These are phyloP conservation scores for Ophiocordyceps unilateralis DNA, from an alignment of 2,329 filamentous ascomycete genomes.

Conservation along the genomic window DNA sequence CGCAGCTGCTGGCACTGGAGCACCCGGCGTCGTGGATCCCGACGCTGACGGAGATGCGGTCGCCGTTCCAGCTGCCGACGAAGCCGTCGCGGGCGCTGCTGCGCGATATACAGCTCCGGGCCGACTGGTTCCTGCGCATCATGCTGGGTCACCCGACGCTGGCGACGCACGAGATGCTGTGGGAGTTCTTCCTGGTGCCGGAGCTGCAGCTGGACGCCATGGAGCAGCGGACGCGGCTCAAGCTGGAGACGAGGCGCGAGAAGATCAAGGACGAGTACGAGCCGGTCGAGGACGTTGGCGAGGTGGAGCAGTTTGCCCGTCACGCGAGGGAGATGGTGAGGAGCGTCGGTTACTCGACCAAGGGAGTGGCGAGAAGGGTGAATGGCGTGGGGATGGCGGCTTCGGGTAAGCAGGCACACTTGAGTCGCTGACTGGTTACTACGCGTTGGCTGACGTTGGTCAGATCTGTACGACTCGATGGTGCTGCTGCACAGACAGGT, in stretches of 20 bases:
- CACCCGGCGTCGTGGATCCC: slow-evolving; percentile 95
- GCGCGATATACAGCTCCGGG: slow-evolving; percentile 69
- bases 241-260: slow-evolving; percentile 68
- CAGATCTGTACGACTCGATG: slow-evolving; percentile 53
- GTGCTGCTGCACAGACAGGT: slow-evolving; percentile 34
- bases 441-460: neutral
- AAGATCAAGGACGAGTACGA: slow-evolving; percentile 79
- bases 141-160: slow-evolving; percentile 83
- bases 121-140: slow-evolving; percentile 78
- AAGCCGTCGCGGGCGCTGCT: slow-evolving; percentile 77
- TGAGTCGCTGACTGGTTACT: too few relatives aligned
- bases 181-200: slow-evolving; percentile 96
- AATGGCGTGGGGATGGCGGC: slow-evolving; percentile 53
- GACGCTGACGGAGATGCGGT: slow-evolving; percentile 56
- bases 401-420: slow-evolving; percentile 27
- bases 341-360: slow-evolving; percentile 66
- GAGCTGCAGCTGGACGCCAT: slow-evolving; percentile 85
- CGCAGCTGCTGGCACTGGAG: slow-evolving; percentile 67
- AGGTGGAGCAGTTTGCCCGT: slow-evolving; percentile 85
- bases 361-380: slow-evolving; percentile 63
- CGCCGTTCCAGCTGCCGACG: slow-evolving; percentile 83
- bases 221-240: slow-evolving; percentile 70
- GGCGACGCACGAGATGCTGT: slow-evolving; percentile 86
- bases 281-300: slow-evolving; percentile 64
- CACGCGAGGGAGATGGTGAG: slow-evolving; percentile 83